These are phyloP conservation scores for Paraphaeosphaeria minitans DNA, from an alignment of 2,329 filamentous ascomycete species.

Conservation along the genomic window DNA sequence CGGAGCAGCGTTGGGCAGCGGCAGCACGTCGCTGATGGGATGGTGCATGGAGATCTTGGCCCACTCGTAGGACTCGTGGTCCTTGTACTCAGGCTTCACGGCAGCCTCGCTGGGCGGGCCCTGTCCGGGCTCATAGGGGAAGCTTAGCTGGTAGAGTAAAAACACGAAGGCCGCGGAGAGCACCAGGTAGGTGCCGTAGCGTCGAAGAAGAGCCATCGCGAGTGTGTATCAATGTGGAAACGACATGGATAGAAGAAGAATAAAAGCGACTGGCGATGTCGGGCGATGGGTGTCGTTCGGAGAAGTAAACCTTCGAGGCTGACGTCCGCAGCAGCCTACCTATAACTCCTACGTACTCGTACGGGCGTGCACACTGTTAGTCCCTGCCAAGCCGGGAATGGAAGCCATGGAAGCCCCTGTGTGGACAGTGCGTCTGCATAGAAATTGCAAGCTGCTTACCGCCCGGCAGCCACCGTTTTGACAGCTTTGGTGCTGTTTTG, in stretches of 20 bases:
- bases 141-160: conserved; percentile 45
- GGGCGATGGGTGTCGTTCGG: conserved; percentile 1
- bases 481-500: neutral
- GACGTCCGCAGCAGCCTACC: conserved; percentile 3
- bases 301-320: conserved; percentile 5
- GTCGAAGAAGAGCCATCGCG: conserved; percentile 47
- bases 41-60: conserved; percentile 47
- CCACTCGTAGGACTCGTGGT: conserved; percentile 45
- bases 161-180: conserved; percentile 44
- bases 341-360: too few relatives aligned
- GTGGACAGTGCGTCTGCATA: conserved; percentile 2
- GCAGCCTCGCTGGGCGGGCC: conserved; percentile 2
- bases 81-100: neutral
- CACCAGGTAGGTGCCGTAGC: conserved; percentile 43
- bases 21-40: conserved; percentile 43
- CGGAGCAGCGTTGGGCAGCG: conserved; percentile 46
- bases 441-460: neutral
- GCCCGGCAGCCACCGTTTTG: neutral
- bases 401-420: conserved; percentile 7
- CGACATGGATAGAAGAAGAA: conserved; percentile 15
- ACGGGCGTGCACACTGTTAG: neutral
- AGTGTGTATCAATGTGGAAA: conserved; percentile 18
- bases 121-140: conserved; percentile 33
- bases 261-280: conserved; percentile 10
- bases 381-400: conserved; percentile 17